Evolutionary conservation across 2,329 filamentous ascomycete genomes (phyloP).

Genomic region (Aureobasidium sp.): DNA sequence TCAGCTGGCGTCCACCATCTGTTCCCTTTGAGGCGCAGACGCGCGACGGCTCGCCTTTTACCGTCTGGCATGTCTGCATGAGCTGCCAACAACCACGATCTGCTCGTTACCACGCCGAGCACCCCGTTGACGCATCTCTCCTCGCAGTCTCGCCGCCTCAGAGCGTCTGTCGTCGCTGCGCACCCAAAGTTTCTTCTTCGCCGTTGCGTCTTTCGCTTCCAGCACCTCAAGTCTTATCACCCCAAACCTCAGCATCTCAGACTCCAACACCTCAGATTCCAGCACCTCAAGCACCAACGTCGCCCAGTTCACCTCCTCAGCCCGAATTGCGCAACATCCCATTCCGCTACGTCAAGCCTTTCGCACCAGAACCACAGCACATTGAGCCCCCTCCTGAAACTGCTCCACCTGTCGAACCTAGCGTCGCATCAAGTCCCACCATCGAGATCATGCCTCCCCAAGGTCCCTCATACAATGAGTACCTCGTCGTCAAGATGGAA

Average conservation of each 20-base stretch:
- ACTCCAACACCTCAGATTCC: not conserved
- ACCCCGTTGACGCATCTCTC: not conserved
- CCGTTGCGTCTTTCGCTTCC: not conserved
- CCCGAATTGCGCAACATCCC: not conserved
- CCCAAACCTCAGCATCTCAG: not conserved
- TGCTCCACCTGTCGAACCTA: not conserved
- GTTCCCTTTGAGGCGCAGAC: constrained; percentile 14
- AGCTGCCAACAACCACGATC: constrained; percentile 16
- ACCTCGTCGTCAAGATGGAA: not conserved
- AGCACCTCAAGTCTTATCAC: not conserved
- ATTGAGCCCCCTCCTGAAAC: not conserved
- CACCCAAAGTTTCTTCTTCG: not conserved
- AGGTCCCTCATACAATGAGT: not conserved
- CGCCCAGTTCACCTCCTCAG: not conserved
- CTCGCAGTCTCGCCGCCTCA: not conserved
- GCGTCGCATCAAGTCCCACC: not conserved
- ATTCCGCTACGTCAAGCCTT: not conserved
- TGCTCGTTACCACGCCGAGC: constrained; percentile 12
- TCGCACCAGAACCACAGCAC: not conserved
- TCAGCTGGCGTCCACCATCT: constrained; percentile 1
- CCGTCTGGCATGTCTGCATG: constrained; percentile 16
- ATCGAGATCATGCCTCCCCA: not conserved
- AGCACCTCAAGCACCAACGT: not conserved
- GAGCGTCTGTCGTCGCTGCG: constrained; percentile 8
- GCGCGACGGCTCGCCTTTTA: constrained; percentile 11